phyloP scores from a whole-genome alignment of 805 yeast genomes.

The Saccharomycodes ludwigii region DNA sequence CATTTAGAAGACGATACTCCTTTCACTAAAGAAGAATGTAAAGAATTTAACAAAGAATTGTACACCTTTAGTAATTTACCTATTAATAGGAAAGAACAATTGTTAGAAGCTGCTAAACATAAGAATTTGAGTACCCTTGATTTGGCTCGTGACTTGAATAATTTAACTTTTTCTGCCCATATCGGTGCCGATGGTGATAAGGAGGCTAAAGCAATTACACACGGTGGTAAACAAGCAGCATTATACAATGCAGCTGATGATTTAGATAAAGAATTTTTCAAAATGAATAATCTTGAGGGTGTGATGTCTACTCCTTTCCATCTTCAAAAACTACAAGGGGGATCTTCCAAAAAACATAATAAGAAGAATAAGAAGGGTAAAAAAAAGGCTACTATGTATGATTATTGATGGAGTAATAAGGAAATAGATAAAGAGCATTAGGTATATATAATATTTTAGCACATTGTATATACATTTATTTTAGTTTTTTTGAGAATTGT shows the following conservation, averaged over 20 bases:
- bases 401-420: conserved; percentile 9
- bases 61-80: conserved; percentile 57
- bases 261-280: conserved; percentile 77
- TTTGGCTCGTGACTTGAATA: conserved; percentile 54
- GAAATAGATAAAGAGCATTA: background rate
- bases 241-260: conserved; percentile 68
- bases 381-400: conserved; percentile 26
- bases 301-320: conserved; percentile 67
- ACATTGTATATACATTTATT: background rate
- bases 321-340: conserved; percentile 22
- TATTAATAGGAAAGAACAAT: conserved; percentile 61
- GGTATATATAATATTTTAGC: background rate
- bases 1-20: conserved; percentile 42
- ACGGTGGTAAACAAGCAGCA: conserved; percentile 79
- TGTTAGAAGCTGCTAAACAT: conserved; percentile 45
- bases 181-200: conserved; percentile 36
- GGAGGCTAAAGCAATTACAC: conserved; percentile 41
- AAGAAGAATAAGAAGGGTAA: conserved; percentile 66
- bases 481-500: background rate
- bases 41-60: conserved; percentile 62
- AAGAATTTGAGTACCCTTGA: conserved; percentile 52
- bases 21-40: conserved; percentile 37
- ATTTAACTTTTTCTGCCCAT: conserved; percentile 71
- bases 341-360: conserved; percentile 44
- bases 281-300: conserved; percentile 52